These are phyloP conservation scores for Naganishia liquefaciens DNA, from an alignment of 1,284 basidiomycete species.

Conservation along the genomic window DNA sequence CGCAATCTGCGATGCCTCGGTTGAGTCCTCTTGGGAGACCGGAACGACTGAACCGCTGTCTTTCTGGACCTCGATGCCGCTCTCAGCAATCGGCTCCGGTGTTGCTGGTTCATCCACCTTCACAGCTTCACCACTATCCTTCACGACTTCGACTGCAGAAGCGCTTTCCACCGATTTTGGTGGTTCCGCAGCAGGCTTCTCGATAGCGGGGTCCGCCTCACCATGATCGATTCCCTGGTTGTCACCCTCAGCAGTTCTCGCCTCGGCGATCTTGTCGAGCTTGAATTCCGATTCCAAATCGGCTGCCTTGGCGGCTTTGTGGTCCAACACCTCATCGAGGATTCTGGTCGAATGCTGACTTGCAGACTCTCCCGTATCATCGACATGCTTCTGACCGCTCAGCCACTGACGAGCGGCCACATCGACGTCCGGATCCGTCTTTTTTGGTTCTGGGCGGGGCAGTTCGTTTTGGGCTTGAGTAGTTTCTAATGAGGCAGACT, in stretches of 20 bases:
- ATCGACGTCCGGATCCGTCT: conserved; percentile 17
- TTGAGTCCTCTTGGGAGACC: neutral
- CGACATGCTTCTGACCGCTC: conserved; percentile 20
- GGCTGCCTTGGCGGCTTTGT: conserved; percentile 21
- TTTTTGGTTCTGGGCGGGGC: conserved; percentile 10
- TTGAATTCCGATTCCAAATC: neutral
- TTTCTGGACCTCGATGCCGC: conserved; percentile 2
- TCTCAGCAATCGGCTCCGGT: neutral
- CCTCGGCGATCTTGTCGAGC: neutral
- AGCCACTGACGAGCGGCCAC: conserved; percentile 24
- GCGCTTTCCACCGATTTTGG: neutral
- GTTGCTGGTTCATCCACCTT: neutral
- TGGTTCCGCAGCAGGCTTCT: neutral
- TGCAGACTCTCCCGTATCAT: conserved; percentile 2
- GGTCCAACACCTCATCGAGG: conserved; percentile 17
- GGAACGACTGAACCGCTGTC: too few species aligned
- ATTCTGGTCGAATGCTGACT: conserved; percentile 3
- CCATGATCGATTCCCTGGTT: neutral
- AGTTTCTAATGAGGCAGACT: neutral
- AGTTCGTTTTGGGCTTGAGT: neutral
- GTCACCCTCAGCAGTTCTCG: too few species aligned
- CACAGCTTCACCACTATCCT: conserved; percentile 12
- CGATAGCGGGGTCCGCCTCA: neutral
- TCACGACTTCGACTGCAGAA: neutral
- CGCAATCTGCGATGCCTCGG: neutral